These are phyloP conservation scores for Solanum sitiens DNA, from an alignment of 257 asterid genomes.

Conservation along the genomic window DNA sequence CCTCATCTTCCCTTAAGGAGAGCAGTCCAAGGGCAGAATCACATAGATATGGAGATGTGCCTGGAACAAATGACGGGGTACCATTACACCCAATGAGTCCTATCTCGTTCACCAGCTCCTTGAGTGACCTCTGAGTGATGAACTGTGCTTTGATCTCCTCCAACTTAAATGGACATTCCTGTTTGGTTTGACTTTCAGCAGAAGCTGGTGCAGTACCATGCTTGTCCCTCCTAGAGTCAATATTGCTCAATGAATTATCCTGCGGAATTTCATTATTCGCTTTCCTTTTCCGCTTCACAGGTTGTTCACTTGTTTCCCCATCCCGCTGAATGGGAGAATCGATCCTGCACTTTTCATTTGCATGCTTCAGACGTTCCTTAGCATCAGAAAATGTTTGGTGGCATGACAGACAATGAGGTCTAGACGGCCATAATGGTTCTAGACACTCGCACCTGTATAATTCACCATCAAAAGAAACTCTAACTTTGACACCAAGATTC, in stretches of 20 bases:
- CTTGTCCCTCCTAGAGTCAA: constrained; percentile 19
- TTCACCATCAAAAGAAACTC: constrained; percentile 15
- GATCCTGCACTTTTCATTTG: constrained; percentile 38
- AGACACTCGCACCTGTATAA: constrained; percentile 75
- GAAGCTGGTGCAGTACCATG: constrained; percentile 24
- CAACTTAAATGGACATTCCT: constrained; percentile 48
- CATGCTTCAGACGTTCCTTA: constrained; percentile 49
- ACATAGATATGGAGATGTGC: constrained; percentile 21
- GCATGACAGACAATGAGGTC: constrained; percentile 63
- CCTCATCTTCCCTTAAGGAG: constrained; percentile 17
- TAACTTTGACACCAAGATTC: constrained; percentile 15
- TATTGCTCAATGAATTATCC: constrained; percentile 20
- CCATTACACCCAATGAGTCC: constrained; percentile 64
- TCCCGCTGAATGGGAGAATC: constrained; percentile 22
- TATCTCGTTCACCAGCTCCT: constrained; percentile 52
- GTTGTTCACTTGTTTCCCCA: constrained; percentile 29
- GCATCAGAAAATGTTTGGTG: constrained; percentile 48
- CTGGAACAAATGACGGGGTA: constrained; percentile 36
- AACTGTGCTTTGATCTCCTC: constrained; percentile 78
- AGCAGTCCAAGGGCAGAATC: constrained; percentile 39
- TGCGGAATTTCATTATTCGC: constrained; percentile 15
- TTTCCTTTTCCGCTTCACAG: constrained; percentile 31
- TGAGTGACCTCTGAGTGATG: constrained; percentile 44
- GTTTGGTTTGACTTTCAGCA: constrained; percentile 14
- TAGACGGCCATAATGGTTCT: constrained; percentile 63